Evolutionary conservation across 2,329 filamentous ascomycete species (phyloP), one percentile per base, ranked within the genome.

Genomic region (Neofusicoccum umdonicola): DNA sequence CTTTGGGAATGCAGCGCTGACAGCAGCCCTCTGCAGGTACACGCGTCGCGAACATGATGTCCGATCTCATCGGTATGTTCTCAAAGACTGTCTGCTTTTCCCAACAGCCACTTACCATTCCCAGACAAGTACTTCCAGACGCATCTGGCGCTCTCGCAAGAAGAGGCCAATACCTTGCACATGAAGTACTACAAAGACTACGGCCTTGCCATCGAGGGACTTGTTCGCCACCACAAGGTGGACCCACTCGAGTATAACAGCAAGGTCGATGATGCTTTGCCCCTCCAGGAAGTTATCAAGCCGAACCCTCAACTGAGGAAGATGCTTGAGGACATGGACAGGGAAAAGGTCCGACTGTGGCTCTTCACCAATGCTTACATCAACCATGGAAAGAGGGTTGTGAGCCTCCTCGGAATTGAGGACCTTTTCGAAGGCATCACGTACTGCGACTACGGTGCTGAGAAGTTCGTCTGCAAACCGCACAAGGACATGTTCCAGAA

Each of bases 301-400:
- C 91, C 92, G 0, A 87, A 96, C 71, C 85, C 88, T 0, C 83
- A 88, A 71, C 82, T 98, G 47, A 88, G 92, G 57, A 82, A 85
- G 72, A 78, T 99, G 51, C 87, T 99, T 5, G 83, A 90, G 75
- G 90, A 93, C 69, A 88, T 99, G 62, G 93, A 99, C 78, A 89
- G 78, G 66, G 86, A 81, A 72, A 96, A 96, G 75, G 91, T 97
- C 68, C 92, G 88, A 68, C 81, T 93, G 35, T 99, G 96, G 95
- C 87, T 99, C 1, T 90, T 99, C 72, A 99, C 96, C 1, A 99
- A 99, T 73, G 95, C 96, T 22, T 97, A 99, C 72, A 82, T 96
- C 68, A 98, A 84, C 39, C 95, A 99, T 73, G 95, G 88, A 37
- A 88, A 87, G 72, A 82, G 93, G 47, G 95, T 99, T 0, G 87